Conservation (phyloP, 2,329 filamentous ascomycete species). For the Colletotrichum spinosum region DNA sequence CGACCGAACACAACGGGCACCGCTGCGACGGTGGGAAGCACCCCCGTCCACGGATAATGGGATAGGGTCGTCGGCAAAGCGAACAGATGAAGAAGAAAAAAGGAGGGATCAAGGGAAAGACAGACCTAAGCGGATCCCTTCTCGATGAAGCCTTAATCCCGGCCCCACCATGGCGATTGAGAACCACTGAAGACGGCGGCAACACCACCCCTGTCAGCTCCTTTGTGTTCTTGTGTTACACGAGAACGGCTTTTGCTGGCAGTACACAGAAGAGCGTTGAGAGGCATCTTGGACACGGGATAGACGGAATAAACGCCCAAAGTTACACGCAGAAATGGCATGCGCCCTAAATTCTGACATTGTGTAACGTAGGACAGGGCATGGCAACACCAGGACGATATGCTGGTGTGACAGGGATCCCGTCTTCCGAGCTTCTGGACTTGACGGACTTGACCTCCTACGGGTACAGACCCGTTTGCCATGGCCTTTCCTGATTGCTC, state of each 20-base stretch:
- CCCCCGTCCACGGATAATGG: too few species aligned
- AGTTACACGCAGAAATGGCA: not conserved
- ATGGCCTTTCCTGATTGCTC: too few species aligned
- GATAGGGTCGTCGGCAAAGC: too few species aligned
- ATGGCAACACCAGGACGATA: not conserved
- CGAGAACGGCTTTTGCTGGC: conserved; percentile 3
- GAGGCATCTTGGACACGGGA: not conserved
- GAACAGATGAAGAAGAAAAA: too few species aligned
- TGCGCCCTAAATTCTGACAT: conserved; percentile 17
- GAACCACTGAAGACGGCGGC: conserved; percentile 17
- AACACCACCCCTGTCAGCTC: not conserved
- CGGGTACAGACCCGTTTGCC: too few species aligned
- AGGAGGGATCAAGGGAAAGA: not conserved
- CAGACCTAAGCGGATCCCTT: conserved; percentile 27
- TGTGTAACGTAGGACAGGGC: conserved; percentile 11
- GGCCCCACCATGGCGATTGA: conserved; percentile 17
- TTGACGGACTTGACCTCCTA: too few species aligned
- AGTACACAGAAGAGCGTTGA: not conserved
- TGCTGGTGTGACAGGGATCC: too few species aligned
- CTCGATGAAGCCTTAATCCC: conserved; percentile 35
- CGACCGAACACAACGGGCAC: too few species aligned
- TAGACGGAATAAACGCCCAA: conserved; percentile 23
- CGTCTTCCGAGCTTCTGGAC: too few species aligned
- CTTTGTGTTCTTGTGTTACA: conserved; percentile 18
- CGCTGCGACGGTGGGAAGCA: too few species aligned